phyloP scores from a whole-genome alignment of 1,284 basidiomycete genomes.

The Tilletia walkeri region DNA sequence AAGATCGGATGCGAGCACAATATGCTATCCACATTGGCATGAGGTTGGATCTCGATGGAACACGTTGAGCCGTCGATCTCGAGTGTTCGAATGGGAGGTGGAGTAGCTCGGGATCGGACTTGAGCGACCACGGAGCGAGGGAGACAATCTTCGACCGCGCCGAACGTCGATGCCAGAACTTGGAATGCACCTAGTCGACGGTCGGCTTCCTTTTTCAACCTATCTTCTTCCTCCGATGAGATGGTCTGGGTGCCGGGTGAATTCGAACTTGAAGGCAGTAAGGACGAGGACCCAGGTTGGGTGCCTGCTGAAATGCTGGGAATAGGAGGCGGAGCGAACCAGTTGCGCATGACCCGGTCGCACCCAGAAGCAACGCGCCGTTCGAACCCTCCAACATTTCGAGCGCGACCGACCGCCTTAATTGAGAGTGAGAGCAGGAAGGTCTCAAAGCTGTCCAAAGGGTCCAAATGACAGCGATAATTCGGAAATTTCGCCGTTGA shows the following conservation, averaged over 20 bases:
- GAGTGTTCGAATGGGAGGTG: neutral
- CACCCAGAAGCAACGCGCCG: slow-evolving; percentile 12
- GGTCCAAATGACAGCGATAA: slow-evolving; percentile 4
- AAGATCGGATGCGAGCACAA: neutral
- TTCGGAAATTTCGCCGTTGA: neutral
- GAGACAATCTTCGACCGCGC: neutral
- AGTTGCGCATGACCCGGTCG: slow-evolving; percentile 13
- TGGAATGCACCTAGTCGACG: neutral
- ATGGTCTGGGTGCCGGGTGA: neutral
- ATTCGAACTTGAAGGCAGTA: neutral
- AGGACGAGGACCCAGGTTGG: no score
- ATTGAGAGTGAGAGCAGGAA: slow-evolving; percentile 15
- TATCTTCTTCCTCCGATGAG: no score
- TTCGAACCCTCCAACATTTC: neutral
- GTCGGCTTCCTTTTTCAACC: neutral
- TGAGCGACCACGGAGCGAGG: neutral
- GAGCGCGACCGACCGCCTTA: slow-evolving; percentile 1
- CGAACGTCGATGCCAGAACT: neutral
- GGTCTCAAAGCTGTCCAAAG: slow-evolving; percentile 16
- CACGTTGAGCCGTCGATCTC: neutral
- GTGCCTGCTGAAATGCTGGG: neutral
- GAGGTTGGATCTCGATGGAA: neutral
- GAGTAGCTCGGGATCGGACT: neutral
- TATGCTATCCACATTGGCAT: slow-evolving; percentile 8
- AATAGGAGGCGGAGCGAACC: neutral